Base-by-base conservation (phyloP, 192 early-diverging fungal genomes). In the Coemansia sp. region DNA sequence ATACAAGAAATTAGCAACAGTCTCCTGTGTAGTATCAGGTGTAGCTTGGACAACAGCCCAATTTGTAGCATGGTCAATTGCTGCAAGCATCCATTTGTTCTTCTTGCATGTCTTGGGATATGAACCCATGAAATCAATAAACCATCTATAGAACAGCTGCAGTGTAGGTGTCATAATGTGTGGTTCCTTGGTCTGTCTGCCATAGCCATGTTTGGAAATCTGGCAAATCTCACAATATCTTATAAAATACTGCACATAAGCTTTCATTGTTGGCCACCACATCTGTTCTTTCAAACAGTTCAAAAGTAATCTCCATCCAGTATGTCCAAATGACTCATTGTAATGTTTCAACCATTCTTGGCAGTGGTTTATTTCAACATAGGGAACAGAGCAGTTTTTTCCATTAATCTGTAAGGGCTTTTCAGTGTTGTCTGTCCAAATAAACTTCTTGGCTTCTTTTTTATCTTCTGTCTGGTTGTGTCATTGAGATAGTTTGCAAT, bases 1-100 rank as follows among this genome's bases (percentile, higher is more conserved):
- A 28, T 70, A 63, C 7, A 70, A 33, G 38, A 70, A 70, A 18
- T 63, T 45, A 18, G 68, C 68, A 8, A 70, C 51, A 17, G 61
- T 63, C 37, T 70, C 35, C 22, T 63, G 33, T 17, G 61, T 60
- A 11, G 61, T 52, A 17, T 70, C 68, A 12, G 68, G 68, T 53
- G 51, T 52, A 38, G 68, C 51, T 2, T 20, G 48, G 2, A 52
- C 68, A 11, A 63, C 36, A 1, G 61, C 22, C 68, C 68, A 70
- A 33, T 56, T 64, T 2, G 68, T 70, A 14, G 68, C 51, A 41
- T 70, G 61, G 34, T 70, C 68, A 20, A 70, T 70, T 3, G 68
- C 68, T 2, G 61, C 51, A 3, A 70, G 14, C 15, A 70, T 70
- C 51, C 55, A 70, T 14, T 54, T 51, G 68, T 70, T 70, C 8